Base-by-base conservation (phyloP, 345 rosid genomes). In the Iberis pinnata region DNA sequence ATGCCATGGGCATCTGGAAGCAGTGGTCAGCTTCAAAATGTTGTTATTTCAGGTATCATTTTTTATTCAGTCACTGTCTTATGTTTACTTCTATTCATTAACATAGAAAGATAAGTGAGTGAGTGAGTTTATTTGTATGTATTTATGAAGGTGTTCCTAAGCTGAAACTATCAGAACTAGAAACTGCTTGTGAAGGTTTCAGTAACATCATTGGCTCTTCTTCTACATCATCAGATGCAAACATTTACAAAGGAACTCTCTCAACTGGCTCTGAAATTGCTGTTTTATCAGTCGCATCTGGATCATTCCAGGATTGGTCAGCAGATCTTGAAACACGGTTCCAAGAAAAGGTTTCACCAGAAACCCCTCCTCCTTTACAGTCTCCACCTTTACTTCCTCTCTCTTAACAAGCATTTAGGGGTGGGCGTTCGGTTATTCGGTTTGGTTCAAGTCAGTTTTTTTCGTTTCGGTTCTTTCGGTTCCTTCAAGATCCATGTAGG, bases 181-280 rank as follows among this genome's bases (percentile, higher is more conserved):
- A 78, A 73, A 83, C 81, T 33, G 97, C 94, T 36, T 88, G 98
- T 33, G 98, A 92, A 74, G 98, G 88, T 74, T 92, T 92, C 71
- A 92, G 97, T 52, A 92, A 92, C 67, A 86, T 92, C 65, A 83
- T 92, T 43, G 94, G 88, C 36, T 56, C n/a, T n/a, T n/a, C n/a
- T n/a, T n/a, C 78, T 18, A 65, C 58, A 43, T 76, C 77, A 49
- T 69, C 86, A 6, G 70, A 72, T 47, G 89, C 88, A 14, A 92
- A 76, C 6, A 73, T 83, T 18, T 92, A 88, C 57, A 92, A 92
- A 55, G 99, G 99, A 14, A 92, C 95, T 43, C 67, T 92, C 22
- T 85, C 99, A 6, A 81, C 84, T 13, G 97, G 97, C 33, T 78
- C 80, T 58, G 99, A 92, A 75, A 79, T 92, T 15, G 94, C 90